Evolutionary conservation across 495 filamentous ascomycete genomes (phyloP).

Genomic region (Podospora pseudocomata): DNA sequence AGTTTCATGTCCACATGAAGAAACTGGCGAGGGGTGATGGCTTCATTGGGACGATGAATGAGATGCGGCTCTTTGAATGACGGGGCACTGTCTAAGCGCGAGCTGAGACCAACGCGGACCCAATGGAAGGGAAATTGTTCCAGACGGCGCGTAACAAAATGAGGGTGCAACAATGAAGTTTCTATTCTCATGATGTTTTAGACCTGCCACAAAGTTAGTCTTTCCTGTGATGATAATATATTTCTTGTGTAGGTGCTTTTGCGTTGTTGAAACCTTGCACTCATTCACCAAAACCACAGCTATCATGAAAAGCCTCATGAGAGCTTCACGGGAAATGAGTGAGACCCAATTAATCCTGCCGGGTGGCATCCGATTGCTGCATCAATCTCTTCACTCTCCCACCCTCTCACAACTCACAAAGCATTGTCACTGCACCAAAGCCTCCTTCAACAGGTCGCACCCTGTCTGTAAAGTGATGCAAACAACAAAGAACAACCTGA

Average conservation of each 20-base stretch:
- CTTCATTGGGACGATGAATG: not conserved
- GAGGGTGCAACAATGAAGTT: not conserved
- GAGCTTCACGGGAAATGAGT: not conserved
- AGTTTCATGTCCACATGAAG: not conserved
- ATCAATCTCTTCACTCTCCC: not conserved
- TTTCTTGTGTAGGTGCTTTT: too few relatives aligned
- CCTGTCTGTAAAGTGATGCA: not conserved
- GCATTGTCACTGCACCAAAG: not conserved
- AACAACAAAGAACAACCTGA: not conserved
- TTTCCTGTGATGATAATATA: not conserved
- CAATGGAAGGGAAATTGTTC: not conserved
- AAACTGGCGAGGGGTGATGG: not conserved
- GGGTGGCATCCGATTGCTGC: not conserved
- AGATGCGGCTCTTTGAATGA: not conserved
- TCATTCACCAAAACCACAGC: not conserved
- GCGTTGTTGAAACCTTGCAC: not conserved
- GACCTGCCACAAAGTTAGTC: not conserved
- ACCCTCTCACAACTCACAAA: not conserved
- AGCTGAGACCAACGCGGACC: not conserved
- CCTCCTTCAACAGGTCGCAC: too few relatives aligned
- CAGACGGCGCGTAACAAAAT: not conserved
- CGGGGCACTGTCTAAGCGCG: not conserved
- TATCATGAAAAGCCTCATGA: not conserved
- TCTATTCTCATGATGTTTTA: not conserved
- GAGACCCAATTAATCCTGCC: not conserved